phyloP scores from a whole-genome alignment of 2,329 filamentous ascomycete species.

The Trichophyton rubrum region DNA sequence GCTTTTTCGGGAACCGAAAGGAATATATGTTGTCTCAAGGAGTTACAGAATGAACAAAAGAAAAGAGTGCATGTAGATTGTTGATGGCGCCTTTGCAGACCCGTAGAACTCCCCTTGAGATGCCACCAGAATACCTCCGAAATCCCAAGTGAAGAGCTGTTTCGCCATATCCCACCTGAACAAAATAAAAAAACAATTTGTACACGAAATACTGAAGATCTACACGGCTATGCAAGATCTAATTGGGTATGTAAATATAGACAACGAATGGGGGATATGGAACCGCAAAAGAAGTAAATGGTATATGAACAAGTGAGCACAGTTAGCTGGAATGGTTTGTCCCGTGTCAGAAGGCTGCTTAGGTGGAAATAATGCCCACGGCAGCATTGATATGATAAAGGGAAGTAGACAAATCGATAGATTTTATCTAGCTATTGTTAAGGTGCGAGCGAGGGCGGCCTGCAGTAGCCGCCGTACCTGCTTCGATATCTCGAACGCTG shows the following conservation, averaged over 20 bases:
- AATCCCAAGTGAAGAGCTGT: neutral
- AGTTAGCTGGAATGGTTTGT: neutral
- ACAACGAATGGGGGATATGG: neutral
- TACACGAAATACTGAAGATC: neutral
- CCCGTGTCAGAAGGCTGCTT: neutral
- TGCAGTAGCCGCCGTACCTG: constrained; percentile 6
- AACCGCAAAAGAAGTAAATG: neutral
- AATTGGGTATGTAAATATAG: neutral
- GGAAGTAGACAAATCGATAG: neutral
- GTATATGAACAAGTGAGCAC: neutral
- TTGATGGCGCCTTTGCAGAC: neutral
- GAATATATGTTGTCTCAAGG: neutral
- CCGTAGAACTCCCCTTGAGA: neutral
- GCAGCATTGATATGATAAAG: neutral
- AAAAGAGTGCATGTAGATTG: neutral
- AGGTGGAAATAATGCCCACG: no score
- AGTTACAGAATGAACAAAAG: neutral
- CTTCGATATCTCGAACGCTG: constrained; percentile 7
- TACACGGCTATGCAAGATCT: neutral
- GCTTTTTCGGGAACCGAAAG: neutral
- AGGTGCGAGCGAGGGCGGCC: constrained; percentile 6
- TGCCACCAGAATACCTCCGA: neutral
- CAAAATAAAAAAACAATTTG: neutral
- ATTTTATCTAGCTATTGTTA: neutral
- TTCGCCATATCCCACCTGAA: neutral